Conservation (phyloP, 139 green algal species). For the Marvania coccoides region DNA sequence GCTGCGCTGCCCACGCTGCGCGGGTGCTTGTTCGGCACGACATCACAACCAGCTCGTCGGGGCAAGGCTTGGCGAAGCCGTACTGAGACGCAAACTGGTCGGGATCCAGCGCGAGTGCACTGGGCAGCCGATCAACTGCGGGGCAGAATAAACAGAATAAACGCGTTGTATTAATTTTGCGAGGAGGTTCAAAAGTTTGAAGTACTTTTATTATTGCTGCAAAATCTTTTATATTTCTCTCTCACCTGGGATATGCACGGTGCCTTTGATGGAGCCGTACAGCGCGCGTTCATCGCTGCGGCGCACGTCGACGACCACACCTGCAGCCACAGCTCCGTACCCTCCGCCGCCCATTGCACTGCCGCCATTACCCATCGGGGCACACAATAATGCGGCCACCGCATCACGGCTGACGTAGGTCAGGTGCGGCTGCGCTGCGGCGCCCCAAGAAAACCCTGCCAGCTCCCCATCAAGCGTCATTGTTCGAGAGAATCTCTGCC, state of each 20-base stretch:
- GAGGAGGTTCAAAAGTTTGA: background rate
- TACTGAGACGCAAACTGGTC: slow-evolving; percentile 39
- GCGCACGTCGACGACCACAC: slow-evolving; percentile 54
- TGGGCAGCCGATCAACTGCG: slow-evolving; percentile 36
- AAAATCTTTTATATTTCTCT: too few relatives aligned
- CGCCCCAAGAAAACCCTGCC: background rate
- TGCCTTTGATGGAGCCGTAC: slow-evolving; percentile 58
- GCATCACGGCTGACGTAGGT: slow-evolving; percentile 37
- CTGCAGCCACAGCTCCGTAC: background rate
- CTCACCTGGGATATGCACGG: slow-evolving; percentile 34
- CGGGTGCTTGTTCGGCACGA: slow-evolving; percentile 44
- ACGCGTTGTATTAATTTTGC: background rate
- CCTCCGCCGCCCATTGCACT: background rate
- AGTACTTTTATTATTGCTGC: background rate
- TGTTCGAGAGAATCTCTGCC: slow-evolving; percentile 21
- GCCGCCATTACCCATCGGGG: too few relatives aligned
- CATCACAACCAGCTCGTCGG: slow-evolving; percentile 41
- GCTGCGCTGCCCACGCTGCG: slow-evolving; percentile 54
- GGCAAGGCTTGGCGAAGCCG: slow-evolving; percentile 37
- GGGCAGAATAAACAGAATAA: background rate
- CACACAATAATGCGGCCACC: slow-evolving; percentile 19
- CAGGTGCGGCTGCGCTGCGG: slow-evolving; percentile 20
- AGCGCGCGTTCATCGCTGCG: slow-evolving; percentile 66
- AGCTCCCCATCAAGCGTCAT: slow-evolving; percentile 27
- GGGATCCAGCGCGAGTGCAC: slow-evolving; percentile 27